Evolutionary conservation across 169 alveolate species (phyloP).

Genomic region (Theileria annulata): DNA sequence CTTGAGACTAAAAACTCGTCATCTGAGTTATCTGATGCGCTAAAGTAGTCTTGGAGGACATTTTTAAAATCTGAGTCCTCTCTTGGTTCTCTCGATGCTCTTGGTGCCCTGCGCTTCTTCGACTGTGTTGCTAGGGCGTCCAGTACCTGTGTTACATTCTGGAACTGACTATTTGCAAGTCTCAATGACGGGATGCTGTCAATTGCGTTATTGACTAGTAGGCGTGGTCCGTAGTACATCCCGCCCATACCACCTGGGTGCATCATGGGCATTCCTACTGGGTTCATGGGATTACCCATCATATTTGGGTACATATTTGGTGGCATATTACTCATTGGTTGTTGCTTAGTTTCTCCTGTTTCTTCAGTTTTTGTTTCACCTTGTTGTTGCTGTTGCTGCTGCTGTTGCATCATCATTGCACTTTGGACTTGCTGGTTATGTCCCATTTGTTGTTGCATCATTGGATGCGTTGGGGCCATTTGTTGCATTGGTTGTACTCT

Average conservation of each 20-base stretch:
- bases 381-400: constrained; percentile 7
- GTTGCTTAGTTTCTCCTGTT: constrained; percentile 15
- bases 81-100: constrained; percentile 18
- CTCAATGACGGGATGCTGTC: constrained; percentile 69
- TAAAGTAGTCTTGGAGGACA: constrained; percentile 58
- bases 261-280: constrained; percentile 30
- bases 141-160: constrained; percentile 62
- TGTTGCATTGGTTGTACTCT: constrained; percentile 27
- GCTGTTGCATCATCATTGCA: constrained; percentile 15
- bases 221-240: constrained; percentile 51
- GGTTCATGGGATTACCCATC: constrained; percentile 47
- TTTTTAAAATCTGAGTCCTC: constrained; percentile 65
- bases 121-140: constrained; percentile 70
- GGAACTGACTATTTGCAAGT: constrained; percentile 61
- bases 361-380: constrained; percentile 17
- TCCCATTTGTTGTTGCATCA: constrained; percentile 13
- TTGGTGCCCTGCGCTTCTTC: constrained; percentile 34
- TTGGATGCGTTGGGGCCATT: constrained; percentile 19
- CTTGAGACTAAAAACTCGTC: constrained; percentile 66
- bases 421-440: constrained; percentile 11
- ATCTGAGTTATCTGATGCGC: constrained; percentile 54
- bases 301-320: constrained; percentile 40
- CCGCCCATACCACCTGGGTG: constrained; percentile 13
- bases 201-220: constrained; percentile 62
- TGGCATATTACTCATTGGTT: constrained; percentile 1